Percentiles rank a stretch among this genome's conserved stretches.
Conservation (phyloP, 345 rosid species). For the Eucalyptus globulus region DNA sequence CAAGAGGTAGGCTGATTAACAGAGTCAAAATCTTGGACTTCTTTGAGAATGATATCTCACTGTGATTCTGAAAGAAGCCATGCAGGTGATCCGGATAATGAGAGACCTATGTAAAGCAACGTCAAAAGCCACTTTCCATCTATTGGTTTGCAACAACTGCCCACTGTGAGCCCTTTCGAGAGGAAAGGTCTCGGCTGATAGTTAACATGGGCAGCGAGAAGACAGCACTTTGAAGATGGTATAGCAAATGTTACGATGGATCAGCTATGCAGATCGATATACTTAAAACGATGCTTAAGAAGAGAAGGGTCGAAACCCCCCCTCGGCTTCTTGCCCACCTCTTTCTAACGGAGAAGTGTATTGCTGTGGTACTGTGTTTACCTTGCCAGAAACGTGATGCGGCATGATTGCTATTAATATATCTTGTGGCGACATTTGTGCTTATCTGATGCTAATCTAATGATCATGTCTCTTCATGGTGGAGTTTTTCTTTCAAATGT, state of each 20-base stretch:
- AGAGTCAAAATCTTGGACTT: not conserved
- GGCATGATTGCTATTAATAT: not conserved
- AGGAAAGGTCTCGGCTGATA: not conserved
- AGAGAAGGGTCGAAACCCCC: not conserved
- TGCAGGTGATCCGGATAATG: conserved; percentile 18
- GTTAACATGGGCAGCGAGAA: not conserved
- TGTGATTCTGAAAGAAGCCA: not conserved
- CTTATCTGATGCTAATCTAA: not conserved
- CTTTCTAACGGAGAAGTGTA: not conserved
- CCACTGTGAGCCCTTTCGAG: not conserved
- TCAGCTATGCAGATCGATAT: not conserved
- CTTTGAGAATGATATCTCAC: not conserved
- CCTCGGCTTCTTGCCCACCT: not conserved
- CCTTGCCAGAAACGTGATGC: not conserved
- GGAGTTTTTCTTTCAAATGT: not conserved
- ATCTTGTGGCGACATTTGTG: not conserved
- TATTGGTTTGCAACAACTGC: not conserved
- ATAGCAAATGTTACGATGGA: not conserved
- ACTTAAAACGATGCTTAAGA: not conserved
- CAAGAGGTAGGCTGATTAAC: conserved; percentile 38
- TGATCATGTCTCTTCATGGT: not conserved
- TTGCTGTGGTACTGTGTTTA: not conserved
- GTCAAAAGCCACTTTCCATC: not conserved
- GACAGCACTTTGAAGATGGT: not conserved
- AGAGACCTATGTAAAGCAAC: not conserved